These are phyloP conservation scores for Alternaria dauci DNA, from an alignment of 2,329 filamentous ascomycete genomes.

Conservation along the genomic window DNA sequence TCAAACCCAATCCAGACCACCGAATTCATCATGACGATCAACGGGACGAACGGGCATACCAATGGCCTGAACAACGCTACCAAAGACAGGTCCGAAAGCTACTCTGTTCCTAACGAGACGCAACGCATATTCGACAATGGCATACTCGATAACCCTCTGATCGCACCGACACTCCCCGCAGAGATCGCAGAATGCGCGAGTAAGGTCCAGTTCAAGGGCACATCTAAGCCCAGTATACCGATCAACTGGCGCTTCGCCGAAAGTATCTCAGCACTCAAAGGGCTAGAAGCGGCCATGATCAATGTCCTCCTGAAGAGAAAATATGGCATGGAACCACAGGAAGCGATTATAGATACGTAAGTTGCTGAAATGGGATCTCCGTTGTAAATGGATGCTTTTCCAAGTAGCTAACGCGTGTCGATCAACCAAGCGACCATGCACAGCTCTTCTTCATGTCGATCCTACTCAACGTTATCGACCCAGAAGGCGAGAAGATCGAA, in stretches of 20 bases:
- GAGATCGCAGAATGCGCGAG: constrained; percentile 49
- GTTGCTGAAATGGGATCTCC: neutral
- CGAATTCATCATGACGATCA: neutral
- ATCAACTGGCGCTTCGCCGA: constrained; percentile 67
- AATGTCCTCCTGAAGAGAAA: constrained; percentile 57
- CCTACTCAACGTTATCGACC: constrained; percentile 47
- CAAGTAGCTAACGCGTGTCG: neutral
- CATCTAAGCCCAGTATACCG: constrained; percentile 56
- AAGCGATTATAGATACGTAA: constrained; percentile 59
- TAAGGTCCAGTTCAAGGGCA: constrained; percentile 55
- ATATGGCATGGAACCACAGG: constrained; percentile 53
- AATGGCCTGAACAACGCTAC: constrained; percentile 13
- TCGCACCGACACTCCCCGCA: constrained; percentile 48
- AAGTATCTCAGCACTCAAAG: constrained; percentile 61
- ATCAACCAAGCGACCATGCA: constrained; percentile 48
- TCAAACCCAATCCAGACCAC: neutral
- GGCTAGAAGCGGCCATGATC: constrained; percentile 58
- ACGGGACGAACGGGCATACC: constrained; percentile 1
- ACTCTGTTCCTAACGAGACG: constrained; percentile 42
- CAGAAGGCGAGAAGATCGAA: constrained; percentile 37
- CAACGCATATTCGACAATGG: constrained; percentile 46
- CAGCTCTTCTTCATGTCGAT: constrained; percentile 56
- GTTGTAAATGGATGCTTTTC: constrained; percentile 26
- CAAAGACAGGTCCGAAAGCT: constrained; percentile 21
- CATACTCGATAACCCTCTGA: constrained; percentile 55